Conservation (phyloP, 2,329 filamentous ascomycete genomes). For the Epichloe scottii region DNA sequence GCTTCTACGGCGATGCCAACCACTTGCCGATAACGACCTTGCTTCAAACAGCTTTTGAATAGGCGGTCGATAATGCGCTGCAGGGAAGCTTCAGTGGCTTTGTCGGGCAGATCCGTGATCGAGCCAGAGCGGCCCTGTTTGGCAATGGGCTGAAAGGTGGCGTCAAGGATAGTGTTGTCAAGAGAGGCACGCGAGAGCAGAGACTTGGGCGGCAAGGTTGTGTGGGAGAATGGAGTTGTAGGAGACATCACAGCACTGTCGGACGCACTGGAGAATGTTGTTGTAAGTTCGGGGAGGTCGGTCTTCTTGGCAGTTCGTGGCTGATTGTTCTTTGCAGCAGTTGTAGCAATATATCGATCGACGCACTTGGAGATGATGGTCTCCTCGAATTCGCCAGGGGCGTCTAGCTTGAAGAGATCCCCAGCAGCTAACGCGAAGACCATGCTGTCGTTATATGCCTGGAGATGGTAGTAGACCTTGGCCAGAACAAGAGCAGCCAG, state of each 20-base stretch:
- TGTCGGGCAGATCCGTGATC: conserved; percentile 54
- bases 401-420: conserved; percentile 86
- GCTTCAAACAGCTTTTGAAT: conserved; percentile 78
- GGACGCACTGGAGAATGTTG: conserved; percentile 58
- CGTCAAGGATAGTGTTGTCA: conserved; percentile 50
- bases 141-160: conserved; percentile 38
- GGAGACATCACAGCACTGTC: conserved; percentile 70
- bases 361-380: conserved; percentile 98
- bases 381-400: conserved; percentile 90
- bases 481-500: conserved; percentile 88
- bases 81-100: conserved; percentile 65
- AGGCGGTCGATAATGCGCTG: conserved; percentile 77
- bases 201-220: conserved; percentile 84
- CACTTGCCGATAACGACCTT: conserved; percentile 86
- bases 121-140: conserved; percentile 43
- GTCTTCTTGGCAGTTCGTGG: conserved; percentile 29
- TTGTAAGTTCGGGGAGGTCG: conserved; percentile 58
- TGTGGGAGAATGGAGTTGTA: conserved; percentile 91
- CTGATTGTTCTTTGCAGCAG: conserved; percentile 36
- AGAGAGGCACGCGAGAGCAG: conserved; percentile 73
- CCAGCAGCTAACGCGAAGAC: conserved; percentile 90
- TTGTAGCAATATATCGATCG: conserved; percentile 86
- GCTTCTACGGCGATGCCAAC: conserved; percentile 95
- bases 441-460: conserved; percentile 99
- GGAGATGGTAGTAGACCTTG: conserved; percentile 97